Evolutionary conservation across 306 rosid genomes (phyloP), one percentile per base, ranked within the genome.

Genomic region (Rosa rugosa): DNA sequence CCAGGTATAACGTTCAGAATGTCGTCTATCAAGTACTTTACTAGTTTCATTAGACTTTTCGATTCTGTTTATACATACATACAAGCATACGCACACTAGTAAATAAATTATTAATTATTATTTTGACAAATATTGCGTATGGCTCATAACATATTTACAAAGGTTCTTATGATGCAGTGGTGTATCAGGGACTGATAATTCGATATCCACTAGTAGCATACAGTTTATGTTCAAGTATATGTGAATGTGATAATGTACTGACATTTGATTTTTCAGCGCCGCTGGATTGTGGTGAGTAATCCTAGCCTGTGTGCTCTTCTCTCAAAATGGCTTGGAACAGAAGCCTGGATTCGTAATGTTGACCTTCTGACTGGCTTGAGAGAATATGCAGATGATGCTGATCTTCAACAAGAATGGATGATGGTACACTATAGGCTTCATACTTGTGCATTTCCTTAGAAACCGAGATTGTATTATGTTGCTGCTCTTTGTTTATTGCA

Each of bases 251-350:
- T 69, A 73, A 75, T 56, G 72, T 79, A 42, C n/a, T 80, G 73
- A 82, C 72, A 76, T 86, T 77, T 63, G 75, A 77, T 77, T 88
- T 80, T 75, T 80, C 93, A 91, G 91, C 91, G 93, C 23, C 90
- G 96, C 77, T 91, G 96, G 96, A 87, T 91, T 84, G 93, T 87
- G 77, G 93, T 87, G 83, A 89, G 96, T 86, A 91, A 91, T 78
- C 96, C 96, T 56, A 87, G 84, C 88, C 79, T 91, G 53, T 83
- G 87, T 78, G 78, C 82, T 76, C 91, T 91, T 79, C 85, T 89
- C 81, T 85, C 93, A 69, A 87, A 91, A 86, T 89, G 96, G 96
- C 86, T 89, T 45, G 91, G 91, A 84, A 91, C 96, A 64, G 93
- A 91, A 82, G 86, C 90, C 72, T 91, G 96, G 96, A 83, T 91